Conservation (phyloP, 495 filamentous ascomycete genomes). For the Xylaria sp. region DNA sequence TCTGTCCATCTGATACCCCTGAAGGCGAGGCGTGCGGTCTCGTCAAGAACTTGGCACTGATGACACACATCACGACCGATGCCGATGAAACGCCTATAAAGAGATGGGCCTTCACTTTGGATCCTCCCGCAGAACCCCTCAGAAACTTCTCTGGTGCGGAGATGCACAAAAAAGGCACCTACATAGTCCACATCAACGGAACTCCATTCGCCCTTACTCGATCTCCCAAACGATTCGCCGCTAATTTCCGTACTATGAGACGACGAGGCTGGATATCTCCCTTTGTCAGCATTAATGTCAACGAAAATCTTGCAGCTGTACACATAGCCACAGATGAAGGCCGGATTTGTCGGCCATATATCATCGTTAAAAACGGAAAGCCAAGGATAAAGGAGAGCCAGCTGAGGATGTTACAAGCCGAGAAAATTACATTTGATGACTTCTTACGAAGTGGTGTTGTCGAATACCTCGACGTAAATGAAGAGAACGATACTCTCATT, state of each 20-base stretch:
- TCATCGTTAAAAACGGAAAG: conserved; percentile 87
- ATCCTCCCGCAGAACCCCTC: conserved; percentile 62
- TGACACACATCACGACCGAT: conserved; percentile 98
- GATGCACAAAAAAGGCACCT: conserved; percentile 80
- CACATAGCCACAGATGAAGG: conserved; percentile 98
- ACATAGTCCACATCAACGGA: conserved; percentile 93
- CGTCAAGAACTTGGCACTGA: conserved; percentile 96
- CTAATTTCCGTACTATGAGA: conserved; percentile 80
- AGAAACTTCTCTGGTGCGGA: conserved; percentile 74
- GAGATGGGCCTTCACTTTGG: conserved; percentile 81
- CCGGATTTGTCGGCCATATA: conserved; percentile 91
- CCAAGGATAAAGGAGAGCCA: conserved; percentile 78
- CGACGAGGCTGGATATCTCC: conserved; percentile 89
- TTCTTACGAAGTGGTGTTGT: conserved; percentile 88
- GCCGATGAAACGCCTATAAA: conserved; percentile 89
- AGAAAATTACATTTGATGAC: conserved; percentile 87
- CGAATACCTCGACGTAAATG: conserved; percentile 97
- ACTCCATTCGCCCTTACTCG: conserved; percentile 86
- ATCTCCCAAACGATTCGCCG: conserved; percentile 82
- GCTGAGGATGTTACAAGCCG: conserved; percentile 78
- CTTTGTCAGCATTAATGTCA: conserved; percentile 95
- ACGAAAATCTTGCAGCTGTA: conserved; percentile 86
- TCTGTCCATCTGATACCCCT: conserved; percentile 95
- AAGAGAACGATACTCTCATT: conserved; percentile 95
- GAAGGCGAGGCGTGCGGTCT: conserved; percentile 98